These are phyloP conservation scores for Raphanus sativus DNA, from an alignment of 345 rosid species.

Conservation along the genomic window DNA sequence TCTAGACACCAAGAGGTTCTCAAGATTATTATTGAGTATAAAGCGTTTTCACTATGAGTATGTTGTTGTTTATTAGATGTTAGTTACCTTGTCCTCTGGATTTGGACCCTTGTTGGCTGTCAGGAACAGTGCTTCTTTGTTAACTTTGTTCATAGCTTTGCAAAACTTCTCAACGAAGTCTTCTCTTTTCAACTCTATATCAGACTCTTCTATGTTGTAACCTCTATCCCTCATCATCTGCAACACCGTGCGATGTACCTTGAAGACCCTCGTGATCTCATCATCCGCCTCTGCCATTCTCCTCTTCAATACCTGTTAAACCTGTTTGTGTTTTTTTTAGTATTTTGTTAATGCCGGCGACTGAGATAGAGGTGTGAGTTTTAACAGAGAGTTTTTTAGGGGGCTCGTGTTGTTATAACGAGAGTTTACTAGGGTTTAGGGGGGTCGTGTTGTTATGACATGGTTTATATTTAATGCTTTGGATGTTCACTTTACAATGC, in stretches of 20 bases:
- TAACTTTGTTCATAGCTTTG: slow-evolving; percentile 30
- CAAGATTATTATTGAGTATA: too few species aligned
- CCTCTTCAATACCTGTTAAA: neutral
- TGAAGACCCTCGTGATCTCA: slow-evolving; percentile 52
- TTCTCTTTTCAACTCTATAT: slow-evolving; percentile 48
- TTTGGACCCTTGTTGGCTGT: slow-evolving; percentile 38
- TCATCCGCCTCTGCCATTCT: slow-evolving; percentile 44
- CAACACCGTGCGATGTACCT: slow-evolving; percentile 51
- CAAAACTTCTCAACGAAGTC: slow-evolving; percentile 55
- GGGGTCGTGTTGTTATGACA: too few species aligned
- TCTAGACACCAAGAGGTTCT: slow-evolving; percentile 42
- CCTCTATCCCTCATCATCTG: slow-evolving; percentile 65
- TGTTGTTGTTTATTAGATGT: neutral
- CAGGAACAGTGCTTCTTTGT: slow-evolving; percentile 47
- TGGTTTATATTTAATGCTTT: too few species aligned
- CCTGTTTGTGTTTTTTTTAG: neutral
- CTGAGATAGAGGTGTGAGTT: neutral
- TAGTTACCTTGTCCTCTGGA: slow-evolving; percentile 48
- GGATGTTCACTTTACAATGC: too few species aligned
- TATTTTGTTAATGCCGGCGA: slow-evolving; percentile 13
- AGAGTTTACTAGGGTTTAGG: too few species aligned
- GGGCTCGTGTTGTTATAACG: neutral
- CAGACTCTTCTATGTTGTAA: slow-evolving; percentile 45
- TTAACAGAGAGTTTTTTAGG: neutral
- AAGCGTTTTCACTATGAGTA: too few species aligned